These are phyloP conservation scores for Paulownia fortunei DNA, from an alignment of 257 asterid species.

Conservation along the genomic window DNA sequence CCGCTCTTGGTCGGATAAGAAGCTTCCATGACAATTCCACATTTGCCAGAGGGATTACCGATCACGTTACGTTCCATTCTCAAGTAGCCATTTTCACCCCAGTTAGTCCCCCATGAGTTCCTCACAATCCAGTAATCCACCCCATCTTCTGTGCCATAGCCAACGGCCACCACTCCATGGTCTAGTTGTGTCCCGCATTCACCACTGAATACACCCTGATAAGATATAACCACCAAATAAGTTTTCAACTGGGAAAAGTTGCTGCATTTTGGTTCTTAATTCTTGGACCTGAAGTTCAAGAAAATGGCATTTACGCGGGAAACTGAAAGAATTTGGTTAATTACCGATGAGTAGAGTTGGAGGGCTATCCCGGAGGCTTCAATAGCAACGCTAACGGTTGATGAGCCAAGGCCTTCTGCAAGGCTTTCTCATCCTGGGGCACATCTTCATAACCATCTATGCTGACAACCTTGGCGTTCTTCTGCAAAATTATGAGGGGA, in stretches of 20 bases:
- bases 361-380: constrained; percentile 86
- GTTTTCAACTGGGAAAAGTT: neutral
- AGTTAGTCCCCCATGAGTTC: constrained; percentile 81
- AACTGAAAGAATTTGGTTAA: neutral
- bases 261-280: neutral
- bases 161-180: constrained; percentile 87
- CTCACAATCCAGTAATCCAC: constrained; percentile 78
- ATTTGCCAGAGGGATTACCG: constrained; percentile 48
- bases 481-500: constrained; percentile 42
- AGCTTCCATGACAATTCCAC: constrained; percentile 75
- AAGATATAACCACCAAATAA: neutral
- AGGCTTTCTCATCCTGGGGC: constrained; percentile 64
- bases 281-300: neutral
- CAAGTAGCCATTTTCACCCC: constrained; percentile 90
- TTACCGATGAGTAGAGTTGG: constrained; percentile 73
- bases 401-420: constrained; percentile 81
- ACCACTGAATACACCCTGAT: constrained; percentile 72
- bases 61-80: constrained; percentile 58
- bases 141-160: constrained; percentile 71
- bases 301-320: too few species aligned
- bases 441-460: constrained; percentile 88
- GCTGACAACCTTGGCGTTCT: constrained; percentile 70
- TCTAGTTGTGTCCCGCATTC: constrained; percentile 64
- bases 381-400: constrained; percentile 89
- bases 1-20: constrained; percentile 73